Percentiles rank a stretch among this genome's conserved stretches.
These are phyloP conservation scores for Vickermania ingenoplastis DNA, from an alignment of 208 protist species.

Conservation along the genomic window DNA sequence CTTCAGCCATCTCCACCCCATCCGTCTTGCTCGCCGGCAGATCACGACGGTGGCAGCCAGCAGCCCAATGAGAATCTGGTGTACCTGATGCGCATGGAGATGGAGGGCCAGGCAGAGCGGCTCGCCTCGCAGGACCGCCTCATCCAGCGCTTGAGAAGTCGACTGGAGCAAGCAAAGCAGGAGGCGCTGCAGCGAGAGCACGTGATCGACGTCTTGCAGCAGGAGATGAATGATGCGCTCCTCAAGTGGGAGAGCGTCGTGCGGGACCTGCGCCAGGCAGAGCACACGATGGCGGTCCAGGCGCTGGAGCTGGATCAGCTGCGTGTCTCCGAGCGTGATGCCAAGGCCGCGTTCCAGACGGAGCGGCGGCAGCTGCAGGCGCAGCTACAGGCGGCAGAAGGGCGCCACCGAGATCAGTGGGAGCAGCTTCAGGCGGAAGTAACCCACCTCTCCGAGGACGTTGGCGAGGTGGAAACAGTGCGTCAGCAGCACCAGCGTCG, in stretches of 20 bases:
- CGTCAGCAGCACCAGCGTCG: not conserved
- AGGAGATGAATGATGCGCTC: not conserved
- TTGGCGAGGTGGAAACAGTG: not conserved
- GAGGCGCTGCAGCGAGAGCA: slow-evolving; percentile 8
- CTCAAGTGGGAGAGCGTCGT: not conserved
- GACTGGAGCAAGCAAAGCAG: slow-evolving; percentile 5
- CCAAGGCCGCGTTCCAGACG: not conserved
- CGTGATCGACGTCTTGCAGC: not conserved
- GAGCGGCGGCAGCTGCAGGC: not conserved
- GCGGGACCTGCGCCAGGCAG: not conserved
- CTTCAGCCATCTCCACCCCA: no score
- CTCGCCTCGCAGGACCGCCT: not conserved
- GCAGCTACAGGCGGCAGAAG: not conserved
- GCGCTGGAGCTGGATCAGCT: not conserved
- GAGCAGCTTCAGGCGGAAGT: not conserved
- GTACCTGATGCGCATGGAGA: not conserved
- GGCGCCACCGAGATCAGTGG: not conserved
- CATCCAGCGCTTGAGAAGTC: slow-evolving; percentile 5
- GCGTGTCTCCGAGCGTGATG: not conserved
- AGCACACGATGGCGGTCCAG: not conserved
- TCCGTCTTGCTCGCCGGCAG: not conserved
- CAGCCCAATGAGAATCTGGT: not conserved
- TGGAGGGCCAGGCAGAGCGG: not conserved
- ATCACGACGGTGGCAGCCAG: not conserved
- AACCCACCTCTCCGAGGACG: not conserved